A percentile compares a stretch with the other conserved stretches of the same genome.
These are phyloP conservation scores for Aspergillus sp. DNA, from an alignment of 2,329 filamentous ascomycete genomes.

Conservation along the genomic window DNA sequence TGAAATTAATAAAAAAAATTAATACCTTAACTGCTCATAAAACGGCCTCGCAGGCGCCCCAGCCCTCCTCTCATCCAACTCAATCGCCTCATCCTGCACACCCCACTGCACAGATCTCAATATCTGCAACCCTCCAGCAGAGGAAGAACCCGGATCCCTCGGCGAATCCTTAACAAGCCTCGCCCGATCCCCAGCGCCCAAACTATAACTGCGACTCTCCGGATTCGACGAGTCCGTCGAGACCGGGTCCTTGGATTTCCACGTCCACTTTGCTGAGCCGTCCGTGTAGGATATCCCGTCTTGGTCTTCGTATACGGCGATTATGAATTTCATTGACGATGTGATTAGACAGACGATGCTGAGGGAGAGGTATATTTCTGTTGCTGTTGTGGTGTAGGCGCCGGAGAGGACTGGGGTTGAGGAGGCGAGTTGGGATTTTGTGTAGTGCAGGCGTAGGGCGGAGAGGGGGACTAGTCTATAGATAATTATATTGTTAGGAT, in stretches of 20 bases:
- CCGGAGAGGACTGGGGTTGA: conserved; percentile 39
- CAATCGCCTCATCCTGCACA: conserved; percentile 4
- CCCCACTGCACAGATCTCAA: not conserved
- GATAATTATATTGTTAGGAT: too few species aligned
- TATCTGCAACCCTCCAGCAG: not conserved
- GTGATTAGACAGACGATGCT: conserved; percentile 44
- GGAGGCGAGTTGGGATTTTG: conserved; percentile 31
- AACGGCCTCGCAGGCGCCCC: not conserved
- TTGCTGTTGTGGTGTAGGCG: conserved; percentile 35
- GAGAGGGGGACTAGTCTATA: conserved; percentile 42
- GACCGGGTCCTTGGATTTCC: not conserved
- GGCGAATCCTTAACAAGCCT: not conserved
- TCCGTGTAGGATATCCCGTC: conserved; percentile 26
- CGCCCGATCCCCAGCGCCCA: not conserved
- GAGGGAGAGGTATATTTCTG: conserved; percentile 44
- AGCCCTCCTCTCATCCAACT: not conserved
- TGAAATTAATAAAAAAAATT: not conserved
- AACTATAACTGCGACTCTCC: not conserved
- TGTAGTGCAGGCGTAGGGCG: conserved; percentile 39
- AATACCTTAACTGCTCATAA: not conserved
- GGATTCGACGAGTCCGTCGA: not conserved
- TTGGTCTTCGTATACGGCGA: conserved; percentile 35
- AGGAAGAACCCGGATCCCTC: not conserved
- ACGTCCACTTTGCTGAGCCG: not conserved
- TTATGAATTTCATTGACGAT: conserved; percentile 47